These are phyloP conservation scores for Daedaleopsis nitida DNA, from an alignment of 768 basidiomycete species.

Conservation along the genomic window DNA sequence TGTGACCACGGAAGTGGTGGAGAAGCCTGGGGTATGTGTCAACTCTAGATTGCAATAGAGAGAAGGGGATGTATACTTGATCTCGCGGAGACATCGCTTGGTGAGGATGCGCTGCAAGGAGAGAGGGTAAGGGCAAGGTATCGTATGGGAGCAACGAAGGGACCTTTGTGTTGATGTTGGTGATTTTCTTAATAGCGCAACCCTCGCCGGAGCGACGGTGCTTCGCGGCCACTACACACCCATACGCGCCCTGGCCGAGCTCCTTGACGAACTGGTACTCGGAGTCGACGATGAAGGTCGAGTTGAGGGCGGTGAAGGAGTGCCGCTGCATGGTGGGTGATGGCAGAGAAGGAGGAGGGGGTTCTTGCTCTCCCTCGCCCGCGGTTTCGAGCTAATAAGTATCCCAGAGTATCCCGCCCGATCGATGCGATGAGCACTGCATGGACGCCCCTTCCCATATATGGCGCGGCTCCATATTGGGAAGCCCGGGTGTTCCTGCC, in stretches of 20 bases:
- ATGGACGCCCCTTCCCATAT: too few species aligned
- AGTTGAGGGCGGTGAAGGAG: constrained; percentile 82
- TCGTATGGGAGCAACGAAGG: neutral
- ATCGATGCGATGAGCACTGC: neutral
- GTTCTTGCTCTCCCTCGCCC: neutral
- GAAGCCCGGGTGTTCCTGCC: too few species aligned
- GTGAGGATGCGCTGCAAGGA: constrained; percentile 83
- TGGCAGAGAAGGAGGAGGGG: neutral
- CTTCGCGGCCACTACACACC: constrained; percentile 85
- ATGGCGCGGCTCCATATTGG: neutral
- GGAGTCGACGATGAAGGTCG: constrained; percentile 83
- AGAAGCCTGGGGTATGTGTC: constrained; percentile 59
- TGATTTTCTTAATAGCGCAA: constrained; percentile 96
- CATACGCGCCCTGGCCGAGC: constrained; percentile 94
- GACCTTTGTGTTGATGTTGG: constrained; percentile 90
- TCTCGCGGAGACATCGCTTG: constrained; percentile 94
- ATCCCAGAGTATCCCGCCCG: neutral
- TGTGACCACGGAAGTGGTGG: constrained; percentile 98
- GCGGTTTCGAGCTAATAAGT: neutral
- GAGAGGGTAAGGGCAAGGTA: neutral
- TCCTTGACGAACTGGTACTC: constrained; percentile 96
- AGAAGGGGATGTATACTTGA: constrained; percentile 57
- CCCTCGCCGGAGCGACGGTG: constrained; percentile 84
- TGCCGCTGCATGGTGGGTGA: constrained; percentile 62
- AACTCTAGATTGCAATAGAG: constrained; percentile 2